Evolutionary conservation across 2,329 filamentous ascomycete genomes (phyloP), one percentile per base, ranked within the genome.

Genomic region (Chaetoscypha palmicola): DNA sequence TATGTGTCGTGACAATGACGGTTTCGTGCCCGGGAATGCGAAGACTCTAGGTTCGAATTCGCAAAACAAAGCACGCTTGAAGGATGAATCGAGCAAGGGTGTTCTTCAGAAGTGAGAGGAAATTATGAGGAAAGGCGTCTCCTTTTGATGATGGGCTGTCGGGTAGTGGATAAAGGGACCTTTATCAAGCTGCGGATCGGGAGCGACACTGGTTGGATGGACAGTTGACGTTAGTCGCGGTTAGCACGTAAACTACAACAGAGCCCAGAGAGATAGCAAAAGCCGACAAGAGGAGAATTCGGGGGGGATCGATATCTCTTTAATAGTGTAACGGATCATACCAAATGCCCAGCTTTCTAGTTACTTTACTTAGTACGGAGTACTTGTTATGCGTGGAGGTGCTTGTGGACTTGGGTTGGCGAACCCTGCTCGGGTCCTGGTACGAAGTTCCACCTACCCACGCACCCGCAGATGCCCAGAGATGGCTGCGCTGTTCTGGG

Each of bases 301-400:
- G 8, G 8, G 17, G 48, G 46, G 52, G 49, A 48, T 36, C 39
- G 38, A 45, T 44, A 24, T 17, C 20, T 38, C 41, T 44, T 47
- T 47, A 47, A 41, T 44, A 47, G 41, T 47, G 28, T 17, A 24
- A 17, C 21, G 10, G 22, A 41, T 24, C 22, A 22, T 7, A 17
- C 34, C 16, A 36, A 7, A 33, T 12, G 9, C 31, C 31, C 9
- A 28, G 24, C 24, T 28, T 28, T 28, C 12, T 33, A 33, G 9
- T n/a, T 10, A 33, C n/a, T n/a, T n/a, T n/a, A n/a, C n/a, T n/a
- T n/a, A n/a, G n/a, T n/a, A n/a, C n/a, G n/a, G n/a, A n/a, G n/a
- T n/a, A n/a, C n/a, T n/a, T 10, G 10, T 37, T 11, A 11, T 22
- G 31, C 39, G 31, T 41, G 30, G 39, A n/a, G n/a, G n/a, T n/a